phyloP scores from a whole-genome alignment of 129 eudicot genomes.

The Heracleum sosnowskyi region DNA sequence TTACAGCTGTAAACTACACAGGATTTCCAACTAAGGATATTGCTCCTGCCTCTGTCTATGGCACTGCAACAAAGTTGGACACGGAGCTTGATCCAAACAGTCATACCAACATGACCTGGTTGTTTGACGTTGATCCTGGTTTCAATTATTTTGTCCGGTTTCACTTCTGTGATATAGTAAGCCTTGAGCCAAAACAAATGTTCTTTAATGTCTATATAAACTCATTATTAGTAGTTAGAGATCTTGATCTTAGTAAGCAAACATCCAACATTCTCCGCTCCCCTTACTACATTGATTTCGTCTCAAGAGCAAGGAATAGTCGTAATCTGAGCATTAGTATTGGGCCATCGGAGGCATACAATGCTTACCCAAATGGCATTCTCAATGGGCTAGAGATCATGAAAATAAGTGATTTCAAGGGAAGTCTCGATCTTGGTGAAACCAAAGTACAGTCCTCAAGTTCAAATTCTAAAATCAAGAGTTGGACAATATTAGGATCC shows the following conservation, averaged over 20 bases:
- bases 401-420: constrained; percentile 51
- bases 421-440: constrained; percentile 30
- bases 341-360: constrained; percentile 31
- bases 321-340: constrained; percentile 28
- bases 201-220: constrained; percentile 42
- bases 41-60: constrained; percentile 50
- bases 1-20: constrained; percentile 35
- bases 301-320: constrained; percentile 25
- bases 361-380: constrained; percentile 43
- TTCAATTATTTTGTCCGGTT: constrained; percentile 58
- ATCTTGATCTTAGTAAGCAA: constrained; percentile 32
- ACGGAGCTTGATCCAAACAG: constrained; percentile 9
- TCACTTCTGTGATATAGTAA: constrained; percentile 58
- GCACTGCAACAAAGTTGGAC: constrained; percentile 40
- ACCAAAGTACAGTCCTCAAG: constrained; percentile 15
- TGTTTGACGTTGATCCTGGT: constrained; percentile 41
- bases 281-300: constrained; percentile 42
- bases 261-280: constrained; percentile 34
- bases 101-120: constrained; percentile 41
- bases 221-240: constrained; percentile 27
- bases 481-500: constrained; percentile 27
- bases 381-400: constrained; percentile 72
- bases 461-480: constrained; percentile 26
- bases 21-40: constrained; percentile 28
- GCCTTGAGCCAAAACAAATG: not conserved